Evolutionary conservation across 371 early-diverging fungal species (phyloP).

Genomic region (Syncephalastrum contaminatum): DNA sequence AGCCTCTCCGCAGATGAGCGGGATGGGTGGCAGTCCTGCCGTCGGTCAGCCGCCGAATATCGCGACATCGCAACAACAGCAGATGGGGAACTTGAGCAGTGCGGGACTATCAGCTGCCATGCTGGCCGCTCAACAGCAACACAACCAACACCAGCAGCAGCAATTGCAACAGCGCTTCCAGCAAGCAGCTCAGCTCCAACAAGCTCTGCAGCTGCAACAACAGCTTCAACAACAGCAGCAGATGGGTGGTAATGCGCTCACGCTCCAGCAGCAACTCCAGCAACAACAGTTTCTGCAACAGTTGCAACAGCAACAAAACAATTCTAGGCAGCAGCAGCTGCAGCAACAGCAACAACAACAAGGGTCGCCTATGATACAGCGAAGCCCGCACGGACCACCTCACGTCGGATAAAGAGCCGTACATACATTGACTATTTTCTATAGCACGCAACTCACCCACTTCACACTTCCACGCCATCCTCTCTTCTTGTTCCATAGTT

Average conservation of each 20-base stretch:
- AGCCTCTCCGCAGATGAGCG: conserved; percentile 1
- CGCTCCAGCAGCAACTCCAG: conserved; percentile 9
- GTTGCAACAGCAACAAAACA: conserved; percentile 15
- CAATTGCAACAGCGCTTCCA: conserved; percentile 17
- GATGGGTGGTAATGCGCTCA: no score
- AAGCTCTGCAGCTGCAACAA: conserved; percentile 17
- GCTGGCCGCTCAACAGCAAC: conserved; percentile 18
- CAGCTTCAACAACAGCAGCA: conserved; percentile 15
- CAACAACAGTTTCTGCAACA: conserved; percentile 18
- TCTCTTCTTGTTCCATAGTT: no score
- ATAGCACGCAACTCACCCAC: no score
- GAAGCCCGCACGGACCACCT: conserved; percentile 8
- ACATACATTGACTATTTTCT: no score
- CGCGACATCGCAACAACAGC: conserved; percentile 7
- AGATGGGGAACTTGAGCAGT: neutral
- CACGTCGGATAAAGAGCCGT: conserved; percentile 1
- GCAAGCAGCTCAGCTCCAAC: conserved; percentile 19
- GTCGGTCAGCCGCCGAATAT: neutral
- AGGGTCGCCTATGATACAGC: conserved; percentile 9
- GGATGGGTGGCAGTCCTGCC: neutral
- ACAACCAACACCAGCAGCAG: conserved; percentile 20
- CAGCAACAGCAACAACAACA: conserved; percentile 2
- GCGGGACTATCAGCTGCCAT: conserved; percentile 10
- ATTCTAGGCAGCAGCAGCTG: neutral
- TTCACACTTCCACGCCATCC: no score